Evolutionary conservation across 345 rosid genomes (phyloP), one percentile per base, ranked within the genome.

Genomic region (Toxicodendron radicans): DNA sequence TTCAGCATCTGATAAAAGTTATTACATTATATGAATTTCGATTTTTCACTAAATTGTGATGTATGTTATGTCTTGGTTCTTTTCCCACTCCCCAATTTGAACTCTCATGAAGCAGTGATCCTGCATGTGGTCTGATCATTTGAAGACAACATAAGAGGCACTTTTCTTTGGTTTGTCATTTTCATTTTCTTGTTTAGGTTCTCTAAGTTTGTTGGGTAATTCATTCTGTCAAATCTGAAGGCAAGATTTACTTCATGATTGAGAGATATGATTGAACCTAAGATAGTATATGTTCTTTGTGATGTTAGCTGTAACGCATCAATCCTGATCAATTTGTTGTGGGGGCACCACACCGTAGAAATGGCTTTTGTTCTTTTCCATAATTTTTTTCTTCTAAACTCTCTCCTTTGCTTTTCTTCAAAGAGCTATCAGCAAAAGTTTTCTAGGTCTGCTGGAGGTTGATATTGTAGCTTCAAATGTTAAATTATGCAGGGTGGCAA

Each of bases 271-370:
- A 32, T 30, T 51, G 35, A 11, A 21, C 27, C 4, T 57, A 57
- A 23, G 41, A 10, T 70, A 7, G 48, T 66, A 11, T 17, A 27
- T 58, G 57, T 45, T 11, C 38, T 56, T 57, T 35, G 38, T 61
- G 46, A 45, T 43, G 43, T 24, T 24, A 20, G 20, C 23, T 7
- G 20, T 27, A 45, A 58, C 43, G 73, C 23, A 43, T 24, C 35
- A 57, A 69, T 45, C 5, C 32, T 58, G 60, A 59, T 45, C 74
- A 51, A 64, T 32, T 20, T 46, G 60, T 53, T 23, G 66, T 54
- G 45, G 67, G 59, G 48, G 38, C 3, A 24, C 7, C 0, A 38
- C 20, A n/a, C 62, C 51, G 17, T 58, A 12, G 46, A 53, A 41
- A 30, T 68, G 17, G 58, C 67, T 49, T 57, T 23, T n/a, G 60